These are phyloP conservation scores for Aschersonia sp. DNA, from an alignment of 2,329 filamentous ascomycete genomes.

Conservation along the genomic window DNA sequence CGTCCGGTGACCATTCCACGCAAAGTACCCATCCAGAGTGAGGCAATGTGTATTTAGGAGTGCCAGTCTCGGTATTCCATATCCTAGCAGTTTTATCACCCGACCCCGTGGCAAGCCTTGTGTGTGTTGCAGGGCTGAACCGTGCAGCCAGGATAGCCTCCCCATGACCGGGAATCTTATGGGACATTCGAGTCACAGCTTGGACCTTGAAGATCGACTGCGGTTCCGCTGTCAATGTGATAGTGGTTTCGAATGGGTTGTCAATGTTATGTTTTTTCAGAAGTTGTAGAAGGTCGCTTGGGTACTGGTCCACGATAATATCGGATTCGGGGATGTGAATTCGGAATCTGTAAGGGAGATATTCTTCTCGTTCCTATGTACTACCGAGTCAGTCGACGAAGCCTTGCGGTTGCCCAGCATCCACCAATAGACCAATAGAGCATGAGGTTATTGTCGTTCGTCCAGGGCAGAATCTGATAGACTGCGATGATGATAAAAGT, in stretches of 20 bases:
- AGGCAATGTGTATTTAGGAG: constrained; percentile 69
- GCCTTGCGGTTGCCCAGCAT: not conserved
- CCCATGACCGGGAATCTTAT: constrained; percentile 79
- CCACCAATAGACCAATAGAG: too few relatives aligned
- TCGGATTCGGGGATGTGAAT: constrained; percentile 41
- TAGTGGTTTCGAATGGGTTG: constrained; percentile 40
- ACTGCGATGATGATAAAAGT: not conserved
- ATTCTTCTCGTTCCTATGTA: constrained; percentile 35
- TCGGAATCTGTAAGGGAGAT: constrained; percentile 45
- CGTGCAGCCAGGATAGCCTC: constrained; percentile 77
- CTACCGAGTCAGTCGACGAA: not conserved
- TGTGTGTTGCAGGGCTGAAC: constrained; percentile 68
- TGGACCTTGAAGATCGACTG: constrained; percentile 92
- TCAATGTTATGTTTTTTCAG: constrained; percentile 40
- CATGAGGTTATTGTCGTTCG: too few relatives aligned
- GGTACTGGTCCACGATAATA: constrained; percentile 39
- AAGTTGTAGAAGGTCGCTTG: constrained; percentile 36
- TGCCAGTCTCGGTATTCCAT: constrained; percentile 92
- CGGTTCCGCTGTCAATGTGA: constrained; percentile 49
- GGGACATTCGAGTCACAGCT: constrained; percentile 77
- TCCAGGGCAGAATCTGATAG: too few relatives aligned
- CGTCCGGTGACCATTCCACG: constrained; percentile 78
- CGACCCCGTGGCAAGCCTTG: constrained; percentile 70
- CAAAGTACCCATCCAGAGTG: constrained; percentile 84
- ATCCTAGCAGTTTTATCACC: constrained; percentile 85